Percentiles rank a stretch among this genome's conserved stretches.
phyloP scores from a whole-genome alignment of 208 protist genomes.

The Acanthamoeba culbertsoni region DNA sequence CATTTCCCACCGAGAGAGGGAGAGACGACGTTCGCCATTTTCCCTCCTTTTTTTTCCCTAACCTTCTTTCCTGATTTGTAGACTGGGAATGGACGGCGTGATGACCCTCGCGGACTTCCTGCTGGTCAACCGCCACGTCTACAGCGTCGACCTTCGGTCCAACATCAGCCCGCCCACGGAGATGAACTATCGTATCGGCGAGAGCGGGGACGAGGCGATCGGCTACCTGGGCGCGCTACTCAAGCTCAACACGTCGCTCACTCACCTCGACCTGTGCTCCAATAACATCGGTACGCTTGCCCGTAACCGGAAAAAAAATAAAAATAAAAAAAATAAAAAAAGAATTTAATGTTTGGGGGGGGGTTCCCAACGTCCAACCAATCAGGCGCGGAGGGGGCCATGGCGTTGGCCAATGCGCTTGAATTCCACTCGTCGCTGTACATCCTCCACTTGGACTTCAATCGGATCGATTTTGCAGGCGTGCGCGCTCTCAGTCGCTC shows the following conservation, averaged over 20 bases:
- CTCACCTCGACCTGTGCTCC: slow-evolving; percentile 39
- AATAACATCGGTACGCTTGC: background rate
- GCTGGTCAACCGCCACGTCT: background rate
- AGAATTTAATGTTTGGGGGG: background rate
- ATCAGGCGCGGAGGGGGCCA: background rate
- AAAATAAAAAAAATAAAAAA: no score
- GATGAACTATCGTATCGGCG: slow-evolving; percentile 28
- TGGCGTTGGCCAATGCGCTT: background rate
- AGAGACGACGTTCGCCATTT: no score
- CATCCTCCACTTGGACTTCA: slow-evolving; percentile 35
- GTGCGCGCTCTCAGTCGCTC: background rate
- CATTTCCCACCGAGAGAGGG: no score
- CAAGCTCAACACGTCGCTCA: slow-evolving; percentile 5
- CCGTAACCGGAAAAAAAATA: no score
- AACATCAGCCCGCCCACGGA: background rate
- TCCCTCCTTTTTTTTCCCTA: no score
- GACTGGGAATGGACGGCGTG: slow-evolving; percentile 33
- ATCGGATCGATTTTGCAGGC: background rate
- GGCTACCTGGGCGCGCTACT: background rate
- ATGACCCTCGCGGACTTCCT: slow-evolving; percentile 22
- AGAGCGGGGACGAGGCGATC: slow-evolving; percentile 38
- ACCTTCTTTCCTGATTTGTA: no score
- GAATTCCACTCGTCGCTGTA: background rate
- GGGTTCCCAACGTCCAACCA: background rate
- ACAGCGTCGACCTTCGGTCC: background rate